Evolutionary conservation across 805 yeast genomes (phyloP), one percentile per base, ranked within the genome.

Genomic region (Metschnikowia kunwiensis): DNA sequence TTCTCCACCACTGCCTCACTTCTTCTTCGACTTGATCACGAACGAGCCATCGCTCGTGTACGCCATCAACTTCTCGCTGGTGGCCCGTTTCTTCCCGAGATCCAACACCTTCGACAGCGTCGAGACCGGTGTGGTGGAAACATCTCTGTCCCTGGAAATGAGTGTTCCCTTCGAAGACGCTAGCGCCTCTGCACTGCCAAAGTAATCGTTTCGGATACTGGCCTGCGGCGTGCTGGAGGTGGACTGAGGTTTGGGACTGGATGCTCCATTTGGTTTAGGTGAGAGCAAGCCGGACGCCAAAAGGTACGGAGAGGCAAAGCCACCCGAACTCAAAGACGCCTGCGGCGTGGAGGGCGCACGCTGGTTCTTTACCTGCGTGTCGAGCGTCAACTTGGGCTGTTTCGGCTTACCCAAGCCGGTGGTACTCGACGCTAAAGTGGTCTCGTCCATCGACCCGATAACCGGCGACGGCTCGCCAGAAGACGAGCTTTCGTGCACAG

Each of bases 291-390:
- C 86, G 0, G 84, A 75, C 0, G 86, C 83, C 40, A 80, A 57
- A 30, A 80, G 63, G 47, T 79, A 82, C 2, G 88, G 87, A 5
- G 87, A 80, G 0, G 81, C 72, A 54, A 82, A 75, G 0, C 86
- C 86, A 24, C 57, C 54, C 7, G 53, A 40, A 18, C 43, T 33
- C 16, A 34, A 34, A 5, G 56, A 50, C 37, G 24, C 50, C 22
- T 63, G 69, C 2, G 72, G 67, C 1, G 74, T 65, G 14, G 60
- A 50, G 1, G 75, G 73, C 3, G 68, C 59, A 18, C 58, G 37
- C 44, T 50, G 15, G 46, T 45, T 12, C 30, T 47, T 49, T 13
- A 12, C 19, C 28, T 27, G 51, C 7, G 70, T 62, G 44, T 65
- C 70, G 36, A 65, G 48, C 9, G 58, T 51, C 24, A 65, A 53